phyloP scores from a whole-genome alignment of 768 basidiomycete genomes.

The Suillus paluster region DNA sequence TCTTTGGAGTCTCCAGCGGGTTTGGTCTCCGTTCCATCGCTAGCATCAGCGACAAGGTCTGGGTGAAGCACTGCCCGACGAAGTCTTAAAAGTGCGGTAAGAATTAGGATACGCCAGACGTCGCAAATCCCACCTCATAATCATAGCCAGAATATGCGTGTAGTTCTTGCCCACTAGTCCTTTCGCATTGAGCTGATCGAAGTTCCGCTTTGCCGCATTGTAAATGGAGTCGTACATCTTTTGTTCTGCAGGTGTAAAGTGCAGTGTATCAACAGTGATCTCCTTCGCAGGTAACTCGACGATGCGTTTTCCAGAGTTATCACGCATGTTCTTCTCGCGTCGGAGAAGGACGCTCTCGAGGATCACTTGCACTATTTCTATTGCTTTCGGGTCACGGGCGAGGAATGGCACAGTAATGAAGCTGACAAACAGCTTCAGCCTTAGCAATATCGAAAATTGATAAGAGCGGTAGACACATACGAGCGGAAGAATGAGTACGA shows the following conservation, averaged over 20 bases:
- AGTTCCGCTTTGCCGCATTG: conserved; percentile 75
- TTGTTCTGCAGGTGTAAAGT: conserved; percentile 79
- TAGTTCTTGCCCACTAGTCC: conserved; percentile 82
- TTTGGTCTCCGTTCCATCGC: conserved; percentile 45
- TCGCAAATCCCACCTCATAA: conserved; percentile 73
- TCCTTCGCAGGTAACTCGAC: conserved; percentile 89
- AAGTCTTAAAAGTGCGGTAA: conserved; percentile 49
- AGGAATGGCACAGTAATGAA: conserved; percentile 94
- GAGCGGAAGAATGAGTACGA: conserved; percentile 88
- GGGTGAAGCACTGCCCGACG: conserved; percentile 95
- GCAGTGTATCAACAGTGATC: conserved; percentile 73
- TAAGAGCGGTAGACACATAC: conserved; percentile 43
- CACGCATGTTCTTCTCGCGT: conserved; percentile 92
- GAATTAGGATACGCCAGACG: not conserved
- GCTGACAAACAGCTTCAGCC: conserved; percentile 40
- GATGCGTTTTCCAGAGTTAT: conserved; percentile 83
- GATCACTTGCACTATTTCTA: conserved; percentile 95
- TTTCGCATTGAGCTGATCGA: conserved; percentile 78
- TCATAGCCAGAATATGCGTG: conserved; percentile 89
- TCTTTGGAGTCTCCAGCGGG: conserved; percentile 38
- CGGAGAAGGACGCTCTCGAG: conserved; percentile 86
- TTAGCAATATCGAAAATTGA: not conserved
- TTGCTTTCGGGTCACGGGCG: conserved; percentile 87
- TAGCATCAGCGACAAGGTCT: conserved; percentile 68
- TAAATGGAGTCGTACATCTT: conserved; percentile 92